Percentiles rank a stretch among this genome's conserved stretches.
Conservation (phyloP, 2,329 filamentous ascomycete species). For the Talaromyces islandicus region DNA sequence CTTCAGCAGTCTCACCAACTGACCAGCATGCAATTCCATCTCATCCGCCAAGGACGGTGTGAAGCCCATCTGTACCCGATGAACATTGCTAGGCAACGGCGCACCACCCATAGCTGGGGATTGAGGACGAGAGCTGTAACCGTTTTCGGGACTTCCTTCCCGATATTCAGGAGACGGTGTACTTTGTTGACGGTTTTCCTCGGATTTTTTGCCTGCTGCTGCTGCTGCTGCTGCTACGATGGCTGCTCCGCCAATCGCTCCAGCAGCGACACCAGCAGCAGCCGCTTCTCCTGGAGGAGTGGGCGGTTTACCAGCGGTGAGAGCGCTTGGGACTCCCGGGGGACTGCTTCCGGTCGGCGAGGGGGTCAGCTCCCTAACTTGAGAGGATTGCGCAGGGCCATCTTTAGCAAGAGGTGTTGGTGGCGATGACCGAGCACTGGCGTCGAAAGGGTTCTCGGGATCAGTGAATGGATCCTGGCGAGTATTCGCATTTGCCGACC, state of each 20-base stretch:
- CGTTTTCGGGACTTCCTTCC: slow-evolving; percentile 20
- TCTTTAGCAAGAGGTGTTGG: slow-evolving; percentile 12
- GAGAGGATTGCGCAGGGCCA: slow-evolving; percentile 18
- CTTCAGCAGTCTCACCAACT: slow-evolving; percentile 82
- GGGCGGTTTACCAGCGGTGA: background rate
- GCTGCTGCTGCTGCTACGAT: slow-evolving; percentile 26
- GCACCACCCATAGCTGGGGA: slow-evolving; percentile 52
- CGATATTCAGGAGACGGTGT: slow-evolving; percentile 17
- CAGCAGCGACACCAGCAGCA: slow-evolving; percentile 29
- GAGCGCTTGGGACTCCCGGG: background rate
- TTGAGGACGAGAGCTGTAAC: slow-evolving; percentile 27
- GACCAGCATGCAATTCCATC: slow-evolving; percentile 70
- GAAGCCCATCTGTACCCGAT: slow-evolving; percentile 93
- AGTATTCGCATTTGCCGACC: background rate
- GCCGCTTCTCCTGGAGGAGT: background rate
- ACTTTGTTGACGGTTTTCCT: slow-evolving; percentile 16
- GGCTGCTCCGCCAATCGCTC: slow-evolving; percentile 35
- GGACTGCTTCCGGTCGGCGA: slow-evolving; percentile 5
- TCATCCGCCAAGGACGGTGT: slow-evolving; percentile 90
- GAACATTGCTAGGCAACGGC: slow-evolving; percentile 62
- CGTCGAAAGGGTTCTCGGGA: slow-evolving; percentile 66
- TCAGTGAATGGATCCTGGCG: slow-evolving; percentile 45
- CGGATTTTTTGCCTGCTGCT: slow-evolving; percentile 16
- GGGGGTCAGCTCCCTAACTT: slow-evolving; percentile 37
- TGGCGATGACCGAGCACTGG: slow-evolving; percentile 46